These are phyloP conservation scores for Salvia sclarea DNA, from an alignment of 305 asterid genomes.

Conservation along the genomic window DNA sequence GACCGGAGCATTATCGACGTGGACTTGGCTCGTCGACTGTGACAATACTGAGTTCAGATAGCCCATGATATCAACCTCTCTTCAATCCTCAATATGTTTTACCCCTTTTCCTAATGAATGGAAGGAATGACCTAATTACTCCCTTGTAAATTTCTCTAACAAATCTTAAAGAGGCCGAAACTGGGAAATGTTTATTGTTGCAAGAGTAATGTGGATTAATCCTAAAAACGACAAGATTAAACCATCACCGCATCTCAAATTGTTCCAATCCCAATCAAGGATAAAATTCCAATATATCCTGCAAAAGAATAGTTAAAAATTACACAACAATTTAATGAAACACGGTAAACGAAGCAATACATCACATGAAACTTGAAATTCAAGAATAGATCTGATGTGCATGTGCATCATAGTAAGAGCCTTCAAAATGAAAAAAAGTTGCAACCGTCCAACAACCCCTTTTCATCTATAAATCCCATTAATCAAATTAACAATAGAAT, in stretches of 20 bases:
- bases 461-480: conserved; percentile 26
- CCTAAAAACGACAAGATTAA: conserved; percentile 32
- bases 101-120: conserved; percentile 30
- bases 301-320: conserved; percentile 24
- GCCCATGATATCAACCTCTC: conserved; percentile 61
- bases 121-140: conserved; percentile 25
- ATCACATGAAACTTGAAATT: conserved; percentile 34
- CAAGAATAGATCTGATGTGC: conserved; percentile 44
- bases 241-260: conserved; percentile 36
- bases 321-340: not conserved
- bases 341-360: conserved; percentile 14
- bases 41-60: conserved; percentile 79
- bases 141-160: conserved; percentile 12
- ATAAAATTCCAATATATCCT: conserved; percentile 37
- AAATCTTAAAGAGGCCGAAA: conserved; percentile 26
- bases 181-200: conserved; percentile 25
- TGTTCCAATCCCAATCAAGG: conserved; percentile 32
- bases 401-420: conserved; percentile 26
- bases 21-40: conserved; percentile 61
- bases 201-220: conserved; percentile 22
- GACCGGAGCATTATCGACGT: conserved; percentile 75
- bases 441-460: conserved; percentile 28
- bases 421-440: conserved; percentile 17
- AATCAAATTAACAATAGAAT: conserved; percentile 6
- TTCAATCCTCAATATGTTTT: conserved; percentile 23